phyloP scores from a whole-genome alignment of 2,329 filamentous ascomycete genomes.

The Thelonectria discophora region DNA sequence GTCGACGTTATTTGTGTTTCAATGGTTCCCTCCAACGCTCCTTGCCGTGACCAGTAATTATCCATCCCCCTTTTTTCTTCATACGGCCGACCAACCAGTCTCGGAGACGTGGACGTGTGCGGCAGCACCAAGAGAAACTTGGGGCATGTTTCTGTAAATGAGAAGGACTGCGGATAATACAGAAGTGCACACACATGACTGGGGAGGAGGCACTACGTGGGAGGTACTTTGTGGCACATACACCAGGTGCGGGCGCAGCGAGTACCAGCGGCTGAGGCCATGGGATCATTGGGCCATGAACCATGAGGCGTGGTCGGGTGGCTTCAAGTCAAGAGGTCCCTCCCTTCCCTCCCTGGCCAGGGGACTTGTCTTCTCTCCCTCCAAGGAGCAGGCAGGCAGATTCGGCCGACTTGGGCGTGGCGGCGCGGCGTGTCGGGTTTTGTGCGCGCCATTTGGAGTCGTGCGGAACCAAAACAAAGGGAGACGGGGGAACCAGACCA shows the following conservation, averaged over 20 bases:
- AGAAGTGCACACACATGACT: slow-evolving; percentile 18
- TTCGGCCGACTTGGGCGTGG: slow-evolving; percentile 38
- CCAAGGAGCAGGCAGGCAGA: slow-evolving; percentile 35
- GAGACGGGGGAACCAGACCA: too few relatives aligned
- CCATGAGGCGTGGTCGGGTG: slow-evolving; percentile 22
- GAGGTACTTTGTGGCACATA: slow-evolving; percentile 40
- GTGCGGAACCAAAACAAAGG: slow-evolving; percentile 41
- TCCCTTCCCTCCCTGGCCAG: slow-evolving; percentile 5
- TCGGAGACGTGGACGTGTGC: too few relatives aligned
- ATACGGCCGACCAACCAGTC: too few relatives aligned
- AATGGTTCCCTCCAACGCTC: too few relatives aligned
- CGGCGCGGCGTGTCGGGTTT: slow-evolving; percentile 38
- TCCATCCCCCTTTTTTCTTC: too few relatives aligned
- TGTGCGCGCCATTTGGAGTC: slow-evolving; percentile 38
- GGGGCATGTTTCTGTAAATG: slow-evolving; percentile 3
- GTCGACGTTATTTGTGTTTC: neutral
- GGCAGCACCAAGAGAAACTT: too few relatives aligned
- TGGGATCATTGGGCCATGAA: slow-evolving; percentile 22
- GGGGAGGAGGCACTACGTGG: slow-evolving; percentile 23
- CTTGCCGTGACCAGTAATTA: neutral
- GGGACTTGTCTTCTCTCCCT: neutral
- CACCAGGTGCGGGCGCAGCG: slow-evolving; percentile 38
- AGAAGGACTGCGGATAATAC: neutral
- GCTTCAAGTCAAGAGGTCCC: too few relatives aligned
- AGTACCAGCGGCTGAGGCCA: slow-evolving; percentile 33